Evolutionary conservation across 768 basidiomycete species (phyloP), one percentile per base, ranked within the genome.

Genomic region (Auricularia heimuer): DNA sequence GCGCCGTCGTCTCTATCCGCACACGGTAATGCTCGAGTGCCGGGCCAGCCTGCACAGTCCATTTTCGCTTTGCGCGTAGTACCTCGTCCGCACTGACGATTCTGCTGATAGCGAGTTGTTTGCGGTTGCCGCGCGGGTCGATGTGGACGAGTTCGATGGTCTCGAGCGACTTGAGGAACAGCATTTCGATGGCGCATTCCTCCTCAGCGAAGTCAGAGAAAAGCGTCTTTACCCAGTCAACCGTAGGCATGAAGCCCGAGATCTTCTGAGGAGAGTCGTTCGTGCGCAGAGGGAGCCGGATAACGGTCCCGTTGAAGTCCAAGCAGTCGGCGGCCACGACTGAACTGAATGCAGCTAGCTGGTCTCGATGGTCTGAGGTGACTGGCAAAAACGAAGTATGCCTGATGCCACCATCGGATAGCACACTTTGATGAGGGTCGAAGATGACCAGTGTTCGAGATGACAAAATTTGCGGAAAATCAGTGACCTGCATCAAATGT

Each of bases 381-480:
- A 75, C 66, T 1, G 71, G 66, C 8, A 65, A 54, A 10, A 81
- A 69, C 24, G 75, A 67, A 6, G 10, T 18, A 21, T 77, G 63
- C 66, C 67, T 73, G 14, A 68, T 69, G 42, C 79, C 78, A 1
- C 75, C 75, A 6, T 67, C 64, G 8, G 69, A 67, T 64, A 76
- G 75, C 16, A 60, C 64, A 18, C 6, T 16, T 18, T 72, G 67
- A 54, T 79, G 73, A 1, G 82, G 81, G 64, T 83, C 82, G 16
- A 82, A 75, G 29, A 82, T 75, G 0, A 73, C 78, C 4, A 84
- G 67, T 1, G 67, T 70, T 3, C 71, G 54, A 3, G 72, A 77
- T 0, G 82, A 84, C 1, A 83, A 70, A 29, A 83, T 77, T 70
- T 83, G 81, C 0, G 81, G 81, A 11, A 72, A 76, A 68, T 84